phyloP scores from a whole-genome alignment of 352 stramenopile genomes.

The Globisporangium solare region DNA sequence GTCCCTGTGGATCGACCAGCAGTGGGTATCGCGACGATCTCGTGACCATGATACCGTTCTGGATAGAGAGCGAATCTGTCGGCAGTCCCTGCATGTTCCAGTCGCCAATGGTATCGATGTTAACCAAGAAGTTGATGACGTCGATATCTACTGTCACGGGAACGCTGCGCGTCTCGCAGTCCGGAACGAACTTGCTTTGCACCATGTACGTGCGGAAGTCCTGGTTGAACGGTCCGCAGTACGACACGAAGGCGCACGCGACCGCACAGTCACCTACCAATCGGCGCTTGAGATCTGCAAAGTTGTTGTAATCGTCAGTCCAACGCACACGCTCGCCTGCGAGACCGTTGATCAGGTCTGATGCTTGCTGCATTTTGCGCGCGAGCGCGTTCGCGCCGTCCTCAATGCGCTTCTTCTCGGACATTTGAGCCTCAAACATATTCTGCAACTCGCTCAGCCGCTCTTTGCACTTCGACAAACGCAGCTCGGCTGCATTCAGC shows the following conservation, averaged over 20 bases:
- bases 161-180: slow-evolving; percentile 90
- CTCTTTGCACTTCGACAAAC: slow-evolving; percentile 93
- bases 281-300: slow-evolving; percentile 94
- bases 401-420: slow-evolving; percentile 96
- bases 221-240: slow-evolving; percentile 98
- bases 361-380: slow-evolving; percentile 97
- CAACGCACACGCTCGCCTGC: slow-evolving; percentile 94
- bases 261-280: slow-evolving; percentile 97
- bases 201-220: slow-evolving; percentile 96
- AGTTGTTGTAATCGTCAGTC: slow-evolving; percentile 98
- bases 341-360: slow-evolving; percentile 95
- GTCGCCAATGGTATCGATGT: slow-evolving; percentile 96
- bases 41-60: slow-evolving; percentile 99
- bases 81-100: slow-evolving; percentile 98
- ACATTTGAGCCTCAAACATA: slow-evolving; percentile 97
- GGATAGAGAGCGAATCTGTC: slow-evolving; percentile 95
- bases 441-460: slow-evolving; percentile 93
- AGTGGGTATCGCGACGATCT: slow-evolving; percentile 94
- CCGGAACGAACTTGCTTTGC: slow-evolving; percentile 94
- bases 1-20: slow-evolving; percentile 96
- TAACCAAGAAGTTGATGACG: slow-evolving; percentile 96
- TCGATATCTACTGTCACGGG: slow-evolving; percentile 95
- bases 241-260: slow-evolving; percentile 96
- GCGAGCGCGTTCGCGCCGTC: slow-evolving; percentile 93
- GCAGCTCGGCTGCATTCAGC: slow-evolving; percentile 89